A percentile compares a stretch with the other conserved stretches of the same genome.
Evolutionary conservation across 768 basidiomycete genomes (phyloP).

Genomic region (Tylopilus sp.): DNA sequence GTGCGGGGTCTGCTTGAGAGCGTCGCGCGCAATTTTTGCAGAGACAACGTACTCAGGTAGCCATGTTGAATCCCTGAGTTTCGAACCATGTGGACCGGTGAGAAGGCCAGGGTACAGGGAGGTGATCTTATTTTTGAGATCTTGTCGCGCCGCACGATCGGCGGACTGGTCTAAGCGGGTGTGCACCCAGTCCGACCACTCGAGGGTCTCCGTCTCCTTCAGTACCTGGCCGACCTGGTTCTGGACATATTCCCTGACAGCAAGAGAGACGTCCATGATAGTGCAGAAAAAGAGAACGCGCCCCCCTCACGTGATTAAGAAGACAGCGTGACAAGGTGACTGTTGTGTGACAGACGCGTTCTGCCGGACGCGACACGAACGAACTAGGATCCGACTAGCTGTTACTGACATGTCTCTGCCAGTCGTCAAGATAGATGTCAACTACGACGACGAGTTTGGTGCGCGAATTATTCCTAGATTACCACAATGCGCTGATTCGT

Average conservation of each 20-base stretch:
- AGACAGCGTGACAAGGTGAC: constrained; percentile 15
- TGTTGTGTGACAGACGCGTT: constrained; percentile 27
- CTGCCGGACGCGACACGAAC: constrained; percentile 19
- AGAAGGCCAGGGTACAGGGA: constrained; percentile 5
- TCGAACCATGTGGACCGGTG: constrained; percentile 1
- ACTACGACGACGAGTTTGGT: constrained; percentile 77
- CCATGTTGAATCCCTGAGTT: not conserved
- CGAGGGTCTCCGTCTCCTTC: constrained; percentile 6
- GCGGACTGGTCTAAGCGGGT: not conserved
- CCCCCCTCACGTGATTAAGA: constrained; percentile 11
- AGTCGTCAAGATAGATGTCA: constrained; percentile 54
- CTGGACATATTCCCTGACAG: constrained; percentile 12
- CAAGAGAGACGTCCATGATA: constrained; percentile 5
- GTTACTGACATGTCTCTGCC: constrained; percentile 56
- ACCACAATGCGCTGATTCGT: constrained; percentile 1
- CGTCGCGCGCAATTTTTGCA: not conserved
- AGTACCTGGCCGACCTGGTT: constrained; percentile 11
- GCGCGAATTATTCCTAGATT: not conserved
- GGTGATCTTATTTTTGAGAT: constrained; percentile 1
- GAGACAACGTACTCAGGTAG: constrained; percentile 3
- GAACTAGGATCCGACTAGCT: too few species aligned
- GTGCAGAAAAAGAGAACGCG: not conserved
- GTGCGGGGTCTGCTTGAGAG: constrained; percentile 2
- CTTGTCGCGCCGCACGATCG: not conserved
- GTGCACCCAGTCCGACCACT: constrained; percentile 14